phyloP scores from a whole-genome alignment of 192 early-diverging fungal species.

The Gonapodya sp. region DNA sequence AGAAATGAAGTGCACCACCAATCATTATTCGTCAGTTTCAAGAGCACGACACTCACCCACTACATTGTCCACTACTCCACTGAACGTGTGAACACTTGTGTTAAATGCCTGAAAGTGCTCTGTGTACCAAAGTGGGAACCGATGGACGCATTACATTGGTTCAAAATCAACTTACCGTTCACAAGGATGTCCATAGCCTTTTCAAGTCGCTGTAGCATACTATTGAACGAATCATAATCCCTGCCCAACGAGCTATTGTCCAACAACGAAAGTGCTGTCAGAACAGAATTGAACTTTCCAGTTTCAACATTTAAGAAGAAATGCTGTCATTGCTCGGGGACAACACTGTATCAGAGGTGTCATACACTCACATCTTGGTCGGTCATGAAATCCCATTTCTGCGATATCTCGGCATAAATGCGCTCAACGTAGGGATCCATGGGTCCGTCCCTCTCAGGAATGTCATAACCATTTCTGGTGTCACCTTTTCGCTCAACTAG shows the following conservation, averaged over 20 bases:
- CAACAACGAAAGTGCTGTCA: conserved; percentile 39
- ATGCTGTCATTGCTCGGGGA: neutral
- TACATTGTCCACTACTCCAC: conserved; percentile 42
- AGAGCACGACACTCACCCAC: conserved; percentile 21
- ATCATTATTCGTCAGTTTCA: no score
- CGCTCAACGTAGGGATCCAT: neutral
- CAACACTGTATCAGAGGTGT: neutral
- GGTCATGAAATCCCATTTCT: conserved; percentile 46
- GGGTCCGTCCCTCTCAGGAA: neutral
- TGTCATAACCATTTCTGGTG: neutral
- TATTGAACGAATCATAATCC: conserved; percentile 34
- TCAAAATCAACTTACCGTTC: conserved; percentile 28
- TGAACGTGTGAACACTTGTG: conserved; percentile 44
- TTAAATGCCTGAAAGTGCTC: conserved; percentile 54
- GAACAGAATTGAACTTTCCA: conserved; percentile 44
- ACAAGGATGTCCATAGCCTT: conserved; percentile 47
- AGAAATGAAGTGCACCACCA: conserved; percentile 6
- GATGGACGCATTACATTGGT: conserved; percentile 5
- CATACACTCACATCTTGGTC: conserved; percentile 23
- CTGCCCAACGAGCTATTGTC: conserved; percentile 39
- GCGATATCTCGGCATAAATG: neutral
- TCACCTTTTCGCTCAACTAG: neutral
- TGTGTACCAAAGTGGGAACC: conserved; percentile 15
- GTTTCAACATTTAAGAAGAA: conserved; percentile 11
- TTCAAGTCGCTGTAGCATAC: conserved; percentile 32